Conservation (phyloP, 805 yeast species). For the Ogataea populi-albae region DNA sequence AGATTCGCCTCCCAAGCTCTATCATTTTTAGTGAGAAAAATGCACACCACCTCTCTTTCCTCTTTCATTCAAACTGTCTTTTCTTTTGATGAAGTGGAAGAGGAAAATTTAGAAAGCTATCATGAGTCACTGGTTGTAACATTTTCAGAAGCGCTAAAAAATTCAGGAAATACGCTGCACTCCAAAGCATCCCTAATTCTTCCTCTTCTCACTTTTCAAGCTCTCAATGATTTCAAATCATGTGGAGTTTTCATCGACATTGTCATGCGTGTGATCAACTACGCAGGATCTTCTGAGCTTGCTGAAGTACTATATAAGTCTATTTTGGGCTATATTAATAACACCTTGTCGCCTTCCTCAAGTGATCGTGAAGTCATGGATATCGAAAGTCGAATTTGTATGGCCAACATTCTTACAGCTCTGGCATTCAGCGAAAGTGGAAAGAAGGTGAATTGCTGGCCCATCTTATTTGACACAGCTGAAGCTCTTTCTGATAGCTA, state of each 20-base stretch:
- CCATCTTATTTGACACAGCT: constrained; percentile 16
- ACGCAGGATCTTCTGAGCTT: constrained; percentile 46
- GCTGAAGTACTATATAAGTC: constrained; percentile 43
- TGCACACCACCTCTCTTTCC: constrained; percentile 46
- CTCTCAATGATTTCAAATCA: constrained; percentile 23
- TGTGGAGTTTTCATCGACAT: constrained; percentile 57
- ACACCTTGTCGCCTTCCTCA: neutral
- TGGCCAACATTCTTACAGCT: constrained; percentile 42
- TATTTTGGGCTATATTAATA: constrained; percentile 22
- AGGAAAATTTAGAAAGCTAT: constrained; percentile 41
- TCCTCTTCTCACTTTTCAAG: constrained; percentile 29
- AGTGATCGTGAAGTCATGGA: constrained; percentile 3
- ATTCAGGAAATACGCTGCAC: constrained; percentile 70
- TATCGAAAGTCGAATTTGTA: constrained; percentile 26
- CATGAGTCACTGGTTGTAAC: constrained; percentile 57
- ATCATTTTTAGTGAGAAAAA: constrained; percentile 76
- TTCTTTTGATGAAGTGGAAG: constrained; percentile 28
- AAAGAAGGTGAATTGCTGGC: constrained; percentile 57
- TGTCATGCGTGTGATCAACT: constrained; percentile 48
- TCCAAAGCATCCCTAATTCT: constrained; percentile 61
- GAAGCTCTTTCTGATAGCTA: constrained; percentile 7
- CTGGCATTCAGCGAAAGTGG: constrained; percentile 71
- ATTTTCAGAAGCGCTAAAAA: constrained; percentile 70
- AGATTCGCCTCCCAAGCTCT: constrained; percentile 89
- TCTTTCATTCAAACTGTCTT: constrained; percentile 43